Percentiles rank a stretch among this genome's conserved stretches.
phyloP scores from a whole-genome alignment of 805 yeast genomes.

The Yarrowia keelungensis region DNA sequence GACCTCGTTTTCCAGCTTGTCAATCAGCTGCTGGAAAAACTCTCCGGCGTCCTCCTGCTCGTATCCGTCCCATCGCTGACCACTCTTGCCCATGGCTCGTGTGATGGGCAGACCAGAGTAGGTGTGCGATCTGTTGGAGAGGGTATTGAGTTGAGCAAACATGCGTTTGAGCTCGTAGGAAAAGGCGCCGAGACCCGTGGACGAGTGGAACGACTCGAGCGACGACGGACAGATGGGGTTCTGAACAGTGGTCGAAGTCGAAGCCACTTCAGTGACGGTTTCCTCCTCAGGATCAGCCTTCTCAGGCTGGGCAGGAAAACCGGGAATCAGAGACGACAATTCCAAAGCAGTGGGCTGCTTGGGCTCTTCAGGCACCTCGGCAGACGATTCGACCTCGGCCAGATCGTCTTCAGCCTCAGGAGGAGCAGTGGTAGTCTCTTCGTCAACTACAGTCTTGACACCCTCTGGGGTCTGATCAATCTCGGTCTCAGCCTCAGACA shows the following conservation, averaged over 20 bases:
- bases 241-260: constrained; percentile 1
- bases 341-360: constrained; percentile 13
- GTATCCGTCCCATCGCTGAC: constrained; percentile 78
- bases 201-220: constrained; percentile 5
- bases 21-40: constrained; percentile 70
- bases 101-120: constrained; percentile 39
- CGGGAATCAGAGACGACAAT: constrained; percentile 28
- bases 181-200: constrained; percentile 25
- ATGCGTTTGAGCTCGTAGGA: constrained; percentile 38
- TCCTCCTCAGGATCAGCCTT: constrained; percentile 24
- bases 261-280: neutral
- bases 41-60: constrained; percentile 98
- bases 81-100: constrained; percentile 46
- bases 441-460: no score
- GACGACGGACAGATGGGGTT: constrained; percentile 24
- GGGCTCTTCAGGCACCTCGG: constrained; percentile 6
- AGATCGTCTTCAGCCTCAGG: constrained; percentile 18
- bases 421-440: neutral
- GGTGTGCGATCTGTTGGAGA: constrained; percentile 9
- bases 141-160: constrained; percentile 36
- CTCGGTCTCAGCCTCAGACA: constrained; percentile 22
- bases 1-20: constrained; percentile 48
- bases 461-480: neutral
- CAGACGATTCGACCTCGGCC: neutral
- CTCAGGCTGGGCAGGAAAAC: constrained; percentile 34